These are phyloP conservation scores for Vitis rupestris DNA, from an alignment of 164 flowering plant species.

Conservation along the genomic window DNA sequence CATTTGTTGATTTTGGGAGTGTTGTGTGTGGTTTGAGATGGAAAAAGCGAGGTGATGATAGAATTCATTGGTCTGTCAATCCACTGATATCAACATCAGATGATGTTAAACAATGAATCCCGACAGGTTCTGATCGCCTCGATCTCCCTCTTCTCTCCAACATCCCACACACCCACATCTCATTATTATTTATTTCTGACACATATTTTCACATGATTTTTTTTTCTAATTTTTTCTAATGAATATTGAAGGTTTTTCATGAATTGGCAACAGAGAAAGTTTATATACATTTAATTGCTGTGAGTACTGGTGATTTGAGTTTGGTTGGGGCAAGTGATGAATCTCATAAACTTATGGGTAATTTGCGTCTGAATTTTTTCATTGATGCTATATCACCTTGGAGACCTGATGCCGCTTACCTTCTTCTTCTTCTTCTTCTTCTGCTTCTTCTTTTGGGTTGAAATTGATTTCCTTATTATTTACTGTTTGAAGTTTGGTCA, in stretches of 20 bases:
- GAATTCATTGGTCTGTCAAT: slow-evolving; percentile 68
- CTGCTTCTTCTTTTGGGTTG: not conserved
- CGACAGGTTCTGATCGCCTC: slow-evolving; percentile 81
- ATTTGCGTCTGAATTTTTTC: slow-evolving; percentile 29
- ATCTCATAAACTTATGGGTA: slow-evolving; percentile 33
- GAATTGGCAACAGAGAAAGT: no score
- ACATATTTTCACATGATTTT: not conserved
- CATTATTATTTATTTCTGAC: not conserved
- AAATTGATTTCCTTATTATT: no score
- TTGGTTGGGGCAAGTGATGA: slow-evolving; percentile 32
- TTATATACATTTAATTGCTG: no score
- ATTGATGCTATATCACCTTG: slow-evolving; percentile 35
- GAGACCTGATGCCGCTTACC: slow-evolving; percentile 26
- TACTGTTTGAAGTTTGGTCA: no score
- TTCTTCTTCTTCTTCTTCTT: not conserved
- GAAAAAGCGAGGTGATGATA: slow-evolving; percentile 59
- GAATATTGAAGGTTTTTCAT: no score
- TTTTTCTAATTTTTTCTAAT: not conserved
- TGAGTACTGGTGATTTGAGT: no score
- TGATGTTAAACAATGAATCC: slow-evolving; percentile 66
- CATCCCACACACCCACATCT: not conserved
- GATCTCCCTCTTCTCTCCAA: not conserved
- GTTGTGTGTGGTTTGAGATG: not conserved
- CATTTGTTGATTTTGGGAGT: not conserved
- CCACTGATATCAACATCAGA: slow-evolving; percentile 47